These are phyloP conservation scores for Chytriomyces hyalinus DNA, from an alignment of 192 early-diverging fungal species.

Conservation along the genomic window DNA sequence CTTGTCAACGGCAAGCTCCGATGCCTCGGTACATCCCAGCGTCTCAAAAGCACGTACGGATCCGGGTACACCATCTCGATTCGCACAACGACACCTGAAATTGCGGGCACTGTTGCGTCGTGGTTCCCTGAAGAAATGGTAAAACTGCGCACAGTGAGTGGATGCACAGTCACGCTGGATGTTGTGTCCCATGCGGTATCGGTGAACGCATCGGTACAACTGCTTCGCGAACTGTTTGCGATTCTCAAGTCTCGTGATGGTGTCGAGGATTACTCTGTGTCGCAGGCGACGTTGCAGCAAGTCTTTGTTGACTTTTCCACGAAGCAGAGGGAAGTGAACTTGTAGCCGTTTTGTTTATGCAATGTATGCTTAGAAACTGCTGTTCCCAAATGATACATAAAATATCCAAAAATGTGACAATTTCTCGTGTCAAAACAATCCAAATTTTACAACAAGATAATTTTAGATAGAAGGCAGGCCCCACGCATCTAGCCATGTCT, in stretches of 20 bases:
- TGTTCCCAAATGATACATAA: too few relatives aligned
- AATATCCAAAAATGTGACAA: too few relatives aligned
- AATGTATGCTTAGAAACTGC: too few relatives aligned
- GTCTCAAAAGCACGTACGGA: constrained; percentile 57
- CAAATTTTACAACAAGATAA: too few relatives aligned
- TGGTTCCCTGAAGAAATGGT: not conserved
- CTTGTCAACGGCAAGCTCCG: constrained; percentile 67
- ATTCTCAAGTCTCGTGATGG: not conserved
- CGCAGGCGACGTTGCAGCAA: not conserved
- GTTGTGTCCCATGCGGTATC: not conserved
- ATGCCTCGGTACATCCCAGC: constrained; percentile 63
- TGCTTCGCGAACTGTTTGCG: not conserved
- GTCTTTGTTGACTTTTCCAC: not conserved
- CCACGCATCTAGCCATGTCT: too few relatives aligned
- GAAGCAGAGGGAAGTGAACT: constrained; percentile 7
- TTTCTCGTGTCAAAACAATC: too few relatives aligned
- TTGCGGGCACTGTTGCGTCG: not conserved
- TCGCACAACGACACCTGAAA: not conserved
- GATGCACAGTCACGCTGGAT: not conserved
- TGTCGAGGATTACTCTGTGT: not conserved
- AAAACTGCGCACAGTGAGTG: not conserved
- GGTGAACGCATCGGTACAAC: not conserved
- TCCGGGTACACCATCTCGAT: constrained; percentile 53
- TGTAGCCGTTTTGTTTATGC: too few relatives aligned
- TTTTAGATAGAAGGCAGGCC: too few relatives aligned